Evolutionary conservation across 2,329 filamentous ascomycete genomes (phyloP).

Genomic region (Gliomastix tumulicola): DNA sequence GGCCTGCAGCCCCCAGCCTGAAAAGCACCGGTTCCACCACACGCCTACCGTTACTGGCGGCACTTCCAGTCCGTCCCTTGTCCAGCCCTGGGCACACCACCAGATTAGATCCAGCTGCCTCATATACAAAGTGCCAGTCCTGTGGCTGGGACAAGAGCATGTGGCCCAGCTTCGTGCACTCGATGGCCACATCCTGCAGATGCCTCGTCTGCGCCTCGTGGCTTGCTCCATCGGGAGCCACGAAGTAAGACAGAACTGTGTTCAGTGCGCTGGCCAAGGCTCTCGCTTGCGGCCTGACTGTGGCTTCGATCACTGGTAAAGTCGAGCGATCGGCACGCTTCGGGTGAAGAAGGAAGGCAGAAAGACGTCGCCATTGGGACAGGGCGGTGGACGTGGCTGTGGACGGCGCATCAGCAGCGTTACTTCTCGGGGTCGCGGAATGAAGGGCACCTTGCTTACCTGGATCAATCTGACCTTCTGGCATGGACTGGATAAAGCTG

Average conservation of each 20-base stretch:
- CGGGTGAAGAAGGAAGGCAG: conserved; percentile 32
- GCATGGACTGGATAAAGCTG: background rate
- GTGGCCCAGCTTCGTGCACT: conserved; percentile 32
- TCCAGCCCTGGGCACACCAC: background rate
- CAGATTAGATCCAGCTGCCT: background rate
- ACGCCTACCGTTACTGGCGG: too few species aligned
- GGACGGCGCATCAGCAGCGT: conserved; percentile 11
- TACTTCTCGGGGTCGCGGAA: background rate
- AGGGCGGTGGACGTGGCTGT: conserved; percentile 21
- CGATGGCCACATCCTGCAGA: conserved; percentile 28
- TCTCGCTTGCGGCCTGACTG: background rate
- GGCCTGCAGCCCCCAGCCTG: too few species aligned
- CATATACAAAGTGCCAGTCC: conserved; percentile 25
- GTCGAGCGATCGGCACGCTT: conserved; percentile 24
- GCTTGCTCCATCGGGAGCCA: conserved; percentile 4
- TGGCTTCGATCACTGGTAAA: conserved; percentile 10
- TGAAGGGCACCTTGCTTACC: background rate
- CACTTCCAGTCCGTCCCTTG: too few species aligned
- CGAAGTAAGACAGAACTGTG: background rate
- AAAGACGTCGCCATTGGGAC: conserved; percentile 32
- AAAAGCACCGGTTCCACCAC: too few species aligned
- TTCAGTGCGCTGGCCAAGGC: background rate
- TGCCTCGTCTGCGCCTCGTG: conserved; percentile 29
- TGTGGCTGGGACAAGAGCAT: conserved; percentile 32
- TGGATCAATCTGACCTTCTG: background rate